Conservation (phyloP, 345 rosid genomes). For the Garcia nutans region DNA sequence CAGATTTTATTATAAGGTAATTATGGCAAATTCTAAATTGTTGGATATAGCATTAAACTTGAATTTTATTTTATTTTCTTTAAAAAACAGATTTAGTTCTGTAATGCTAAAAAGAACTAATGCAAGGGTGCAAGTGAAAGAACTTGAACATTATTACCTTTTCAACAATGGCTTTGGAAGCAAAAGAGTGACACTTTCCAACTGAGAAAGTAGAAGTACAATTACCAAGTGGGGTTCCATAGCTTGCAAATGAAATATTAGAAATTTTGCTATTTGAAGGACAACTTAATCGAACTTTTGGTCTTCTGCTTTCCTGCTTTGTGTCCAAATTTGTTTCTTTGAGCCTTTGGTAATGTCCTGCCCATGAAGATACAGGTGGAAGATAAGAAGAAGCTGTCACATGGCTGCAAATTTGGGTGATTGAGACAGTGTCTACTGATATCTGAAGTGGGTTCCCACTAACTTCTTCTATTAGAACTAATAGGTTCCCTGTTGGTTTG, state of each 20-base stretch:
- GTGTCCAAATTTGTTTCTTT: neutral
- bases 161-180: constrained; percentile 39
- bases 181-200: constrained; percentile 49
- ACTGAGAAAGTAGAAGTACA: constrained; percentile 33
- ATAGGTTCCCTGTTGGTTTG: constrained; percentile 38
- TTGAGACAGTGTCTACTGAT: constrained; percentile 40
- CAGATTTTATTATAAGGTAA: too few species aligned
- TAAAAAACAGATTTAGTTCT: too few species aligned
- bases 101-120: too few species aligned
- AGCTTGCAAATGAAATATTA: constrained; percentile 50
- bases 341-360: neutral
- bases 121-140: neutral
- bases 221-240: constrained; percentile 49
- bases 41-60: too few species aligned
- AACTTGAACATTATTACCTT: constrained; percentile 35
- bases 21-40: too few species aligned
- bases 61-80: too few species aligned
- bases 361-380: constrained; percentile 25
- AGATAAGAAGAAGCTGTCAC: constrained; percentile 28
- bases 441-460: constrained; percentile 49
- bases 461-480: constrained; percentile 58
- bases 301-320: neutral
- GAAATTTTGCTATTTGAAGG: constrained; percentile 38
- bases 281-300: constrained; percentile 37
- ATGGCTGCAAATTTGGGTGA: constrained; percentile 32